Evolutionary conservation across 495 filamentous ascomycete species (phyloP).

Genomic region (Ramalina intermedia): DNA sequence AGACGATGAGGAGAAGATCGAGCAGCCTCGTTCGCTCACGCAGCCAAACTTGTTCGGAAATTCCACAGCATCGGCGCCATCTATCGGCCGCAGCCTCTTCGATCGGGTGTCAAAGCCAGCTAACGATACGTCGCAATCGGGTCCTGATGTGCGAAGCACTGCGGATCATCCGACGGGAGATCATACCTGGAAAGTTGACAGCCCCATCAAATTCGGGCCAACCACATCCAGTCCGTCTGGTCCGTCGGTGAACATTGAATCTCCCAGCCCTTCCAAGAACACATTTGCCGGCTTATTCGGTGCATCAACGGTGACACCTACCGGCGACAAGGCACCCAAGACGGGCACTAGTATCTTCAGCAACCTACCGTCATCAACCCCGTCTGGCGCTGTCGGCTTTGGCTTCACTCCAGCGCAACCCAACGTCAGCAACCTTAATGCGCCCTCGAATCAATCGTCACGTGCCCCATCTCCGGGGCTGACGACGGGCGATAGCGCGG

Average conservation of each 20-base stretch:
- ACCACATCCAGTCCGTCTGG: slow-evolving; percentile 21
- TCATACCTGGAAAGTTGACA: slow-evolving; percentile 39
- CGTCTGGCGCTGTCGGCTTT: slow-evolving; percentile 12
- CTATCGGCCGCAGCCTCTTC: slow-evolving; percentile 38
- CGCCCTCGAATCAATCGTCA: slow-evolving; percentile 33
- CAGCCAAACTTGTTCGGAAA: slow-evolving; percentile 14
- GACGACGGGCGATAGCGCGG: slow-evolving; percentile 34
- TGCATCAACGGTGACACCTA: slow-evolving; percentile 11
- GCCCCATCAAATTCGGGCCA: slow-evolving; percentile 33
- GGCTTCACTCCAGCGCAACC: slow-evolving; percentile 27
- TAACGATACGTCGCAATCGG: slow-evolving; percentile 22
- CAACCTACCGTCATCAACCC: slow-evolving; percentile 12
- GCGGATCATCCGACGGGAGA: slow-evolving; percentile 5
- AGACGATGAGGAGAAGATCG: slow-evolving; percentile 22
- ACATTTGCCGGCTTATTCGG: slow-evolving; percentile 18
- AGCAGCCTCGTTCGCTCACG: slow-evolving; percentile 12
- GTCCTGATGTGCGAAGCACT: background rate
- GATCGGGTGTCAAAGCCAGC: slow-evolving; percentile 37
- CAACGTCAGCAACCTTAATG: slow-evolving; percentile 19
- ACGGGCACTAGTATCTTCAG: slow-evolving; percentile 18
- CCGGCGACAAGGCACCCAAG: slow-evolving; percentile 8
- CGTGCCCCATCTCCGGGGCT: slow-evolving; percentile 48
- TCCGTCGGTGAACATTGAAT: slow-evolving; percentile 24
- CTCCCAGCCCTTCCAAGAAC: slow-evolving; percentile 11
- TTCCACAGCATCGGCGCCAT: slow-evolving; percentile 13